Evolutionary conservation across 805 yeast species (phyloP).

Genomic region (Saccharomycopsis selenospora): DNA sequence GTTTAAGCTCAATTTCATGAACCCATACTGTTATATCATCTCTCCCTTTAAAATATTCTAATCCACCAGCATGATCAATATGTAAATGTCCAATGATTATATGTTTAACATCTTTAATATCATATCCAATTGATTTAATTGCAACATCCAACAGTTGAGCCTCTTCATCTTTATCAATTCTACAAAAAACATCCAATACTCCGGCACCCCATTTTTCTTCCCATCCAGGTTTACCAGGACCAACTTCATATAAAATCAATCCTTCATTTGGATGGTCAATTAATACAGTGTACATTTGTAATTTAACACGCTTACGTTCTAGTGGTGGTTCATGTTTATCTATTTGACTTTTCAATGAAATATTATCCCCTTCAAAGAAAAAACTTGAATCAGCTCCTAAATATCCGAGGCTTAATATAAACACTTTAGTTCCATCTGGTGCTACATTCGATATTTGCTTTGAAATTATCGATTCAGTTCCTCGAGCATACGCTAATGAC

Average conservation of each 20-base stretch:
- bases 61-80: constrained; percentile 16
- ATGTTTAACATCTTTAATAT: constrained; percentile 10
- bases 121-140: constrained; percentile 8
- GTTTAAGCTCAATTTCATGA: constrained; percentile 12
- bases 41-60: constrained; percentile 11
- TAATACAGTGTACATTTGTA: constrained; percentile 10
- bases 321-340: background rate
- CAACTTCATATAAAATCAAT: constrained; percentile 12
- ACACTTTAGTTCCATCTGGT: constrained; percentile 11
- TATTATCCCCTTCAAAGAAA: constrained; percentile 10
- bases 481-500: constrained; percentile 8
- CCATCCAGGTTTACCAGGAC: constrained; percentile 16
- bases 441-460: constrained; percentile 2
- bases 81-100: constrained; percentile 15
- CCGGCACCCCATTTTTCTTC: constrained; percentile 13
- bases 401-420: constrained; percentile 10
- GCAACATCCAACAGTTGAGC: constrained; percentile 9
- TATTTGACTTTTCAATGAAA: background rate
- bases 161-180: constrained; percentile 9
- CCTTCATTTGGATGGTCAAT: constrained; percentile 14
- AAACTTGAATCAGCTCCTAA: constrained; percentile 12
- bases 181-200: constrained; percentile 8
- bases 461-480: constrained; percentile 4
- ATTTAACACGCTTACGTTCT: constrained; percentile 1
- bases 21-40: constrained; percentile 12